Evolutionary conservation across 116 monocot genomes (phyloP), one percentile per base, ranked within the genome.

Genomic region (Zostera marina): DNA sequence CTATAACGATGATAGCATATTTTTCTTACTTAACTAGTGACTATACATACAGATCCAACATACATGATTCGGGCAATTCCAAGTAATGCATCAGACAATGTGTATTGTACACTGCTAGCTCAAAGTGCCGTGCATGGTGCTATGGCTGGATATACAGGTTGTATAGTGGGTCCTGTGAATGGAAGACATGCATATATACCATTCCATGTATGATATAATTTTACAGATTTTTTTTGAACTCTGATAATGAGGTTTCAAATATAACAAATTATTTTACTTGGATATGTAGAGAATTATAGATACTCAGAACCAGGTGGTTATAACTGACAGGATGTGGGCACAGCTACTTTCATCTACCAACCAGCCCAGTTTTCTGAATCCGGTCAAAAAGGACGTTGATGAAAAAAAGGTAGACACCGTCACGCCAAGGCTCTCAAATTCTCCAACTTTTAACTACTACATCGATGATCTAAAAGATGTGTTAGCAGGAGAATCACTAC

Each of bases 91-190:
- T 76, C 81, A 0, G 85, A 85, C 61, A 81, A 85, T 19, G 69
- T 85, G 15, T 85, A 85, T 68, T 77, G 75, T 65, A 85, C 85
- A 2, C 69, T 81, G 22, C 61, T 85, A 44, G 77, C 85, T 48
- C 85, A 85, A 25, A 85, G 81, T 62, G 85, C 74, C 39, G 58
- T 85, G 12, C 85, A 85, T 42, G 81, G 85, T 41, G 85, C 77
- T 19, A 85, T 85, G 85, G 85, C 85, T n/a, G 85, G 85, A 44
- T 85, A 77, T 58, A 85, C 85, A 22, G 85, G 85, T 38, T 85
- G 77, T 64, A 85, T 81, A 16, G 70, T 81, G 14, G 80, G 76
- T 11, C 62, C 68, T 23, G 80, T 85, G n/a, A 85, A 85, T 43
- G 80, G 80, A 32, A 73, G 84, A 44, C 80, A 80, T 56, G 67